Evolutionary conservation across 345 rosid genomes (phyloP).

Genomic region (Rhizophora mangle): DNA sequence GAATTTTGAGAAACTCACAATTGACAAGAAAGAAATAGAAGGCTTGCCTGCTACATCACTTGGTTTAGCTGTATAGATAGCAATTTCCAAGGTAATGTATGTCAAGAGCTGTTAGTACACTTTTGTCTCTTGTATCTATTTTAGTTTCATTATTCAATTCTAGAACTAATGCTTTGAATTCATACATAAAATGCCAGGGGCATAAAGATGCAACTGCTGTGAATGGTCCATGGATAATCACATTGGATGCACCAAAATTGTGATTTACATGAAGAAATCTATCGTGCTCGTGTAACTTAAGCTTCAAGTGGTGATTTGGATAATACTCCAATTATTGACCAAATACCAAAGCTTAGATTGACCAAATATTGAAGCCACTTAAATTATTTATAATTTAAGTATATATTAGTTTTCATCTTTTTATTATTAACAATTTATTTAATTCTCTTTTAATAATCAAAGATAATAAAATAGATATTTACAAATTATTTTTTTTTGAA

Average conservation of each 20-base stretch:
- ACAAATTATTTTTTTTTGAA: no score
- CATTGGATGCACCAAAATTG: constrained; percentile 78
- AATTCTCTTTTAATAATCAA: no score
- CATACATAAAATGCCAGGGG: constrained; percentile 43
- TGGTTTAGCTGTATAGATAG: constrained; percentile 85
- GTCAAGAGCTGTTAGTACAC: neutral
- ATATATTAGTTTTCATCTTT: no score
- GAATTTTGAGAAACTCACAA: constrained; percentile 75
- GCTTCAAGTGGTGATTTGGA: constrained; percentile 81
- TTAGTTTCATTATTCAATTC: constrained; percentile 3
- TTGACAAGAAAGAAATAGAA: constrained; percentile 76
- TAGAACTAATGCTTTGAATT: neutral
- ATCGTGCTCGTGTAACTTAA: constrained; percentile 60
- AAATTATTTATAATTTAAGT: no score
- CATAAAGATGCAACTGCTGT: constrained; percentile 77
- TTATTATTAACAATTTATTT: no score
- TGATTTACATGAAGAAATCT: constrained; percentile 78
- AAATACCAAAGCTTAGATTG: constrained; percentile 65
- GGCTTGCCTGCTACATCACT: constrained; percentile 91
- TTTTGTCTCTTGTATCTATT: neutral
- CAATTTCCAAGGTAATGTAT: constrained; percentile 66
- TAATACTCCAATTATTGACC: constrained; percentile 67
- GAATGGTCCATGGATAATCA: constrained; percentile 83
- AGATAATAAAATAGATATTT: no score
- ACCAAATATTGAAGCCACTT: constrained; percentile 62